Percentiles rank a stretch among this genome's conserved stretches.
phyloP scores from a whole-genome alignment of 2,329 filamentous ascomycete genomes.

The Aspergillus tamarii region DNA sequence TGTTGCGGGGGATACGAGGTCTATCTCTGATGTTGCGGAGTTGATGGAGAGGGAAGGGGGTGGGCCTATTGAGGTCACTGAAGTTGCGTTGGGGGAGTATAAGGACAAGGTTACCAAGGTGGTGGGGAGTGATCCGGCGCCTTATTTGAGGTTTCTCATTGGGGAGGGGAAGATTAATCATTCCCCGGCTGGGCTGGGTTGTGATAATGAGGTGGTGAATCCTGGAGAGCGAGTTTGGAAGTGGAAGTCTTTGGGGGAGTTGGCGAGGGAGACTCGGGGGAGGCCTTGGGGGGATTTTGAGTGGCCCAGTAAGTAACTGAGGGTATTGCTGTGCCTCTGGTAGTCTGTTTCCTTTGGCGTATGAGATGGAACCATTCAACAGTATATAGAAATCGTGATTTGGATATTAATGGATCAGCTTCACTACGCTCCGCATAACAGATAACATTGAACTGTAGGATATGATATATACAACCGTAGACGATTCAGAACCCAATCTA shows the following conservation, averaged over 20 bases:
- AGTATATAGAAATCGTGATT: not conserved
- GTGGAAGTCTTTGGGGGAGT: conserved; percentile 34
- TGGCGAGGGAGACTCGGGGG: conserved; percentile 30
- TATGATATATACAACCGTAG: not conserved
- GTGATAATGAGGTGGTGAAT: conserved; percentile 36
- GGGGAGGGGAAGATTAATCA: conserved; percentile 34
- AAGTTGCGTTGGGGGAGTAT: conserved; percentile 28
- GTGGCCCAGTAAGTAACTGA: conserved; percentile 18
- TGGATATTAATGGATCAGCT: too few relatives aligned
- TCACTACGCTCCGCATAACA: not conserved
- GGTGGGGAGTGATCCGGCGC: conserved; percentile 28
- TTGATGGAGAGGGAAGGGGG: conserved; percentile 31
- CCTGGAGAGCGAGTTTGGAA: conserved; percentile 31
- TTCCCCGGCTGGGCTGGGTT: conserved; percentile 24
- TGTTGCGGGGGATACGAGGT: conserved; percentile 32
- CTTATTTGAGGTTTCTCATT: conserved; percentile 40
- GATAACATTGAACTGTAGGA: not conserved
- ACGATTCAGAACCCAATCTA: not conserved
- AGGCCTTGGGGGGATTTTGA: conserved; percentile 27
- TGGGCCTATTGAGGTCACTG: conserved; percentile 26
- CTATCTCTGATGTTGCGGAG: conserved; percentile 26
- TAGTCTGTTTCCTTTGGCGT: not conserved
- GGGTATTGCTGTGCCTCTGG: not conserved
- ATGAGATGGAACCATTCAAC: not conserved
- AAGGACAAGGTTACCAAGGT: conserved; percentile 25